Percentiles rank a stretch among this genome's conserved stretches.
These are phyloP conservation scores for Chalciporus sp. DNA, from an alignment of 1,284 basidiomycete genomes.

Conservation along the genomic window DNA sequence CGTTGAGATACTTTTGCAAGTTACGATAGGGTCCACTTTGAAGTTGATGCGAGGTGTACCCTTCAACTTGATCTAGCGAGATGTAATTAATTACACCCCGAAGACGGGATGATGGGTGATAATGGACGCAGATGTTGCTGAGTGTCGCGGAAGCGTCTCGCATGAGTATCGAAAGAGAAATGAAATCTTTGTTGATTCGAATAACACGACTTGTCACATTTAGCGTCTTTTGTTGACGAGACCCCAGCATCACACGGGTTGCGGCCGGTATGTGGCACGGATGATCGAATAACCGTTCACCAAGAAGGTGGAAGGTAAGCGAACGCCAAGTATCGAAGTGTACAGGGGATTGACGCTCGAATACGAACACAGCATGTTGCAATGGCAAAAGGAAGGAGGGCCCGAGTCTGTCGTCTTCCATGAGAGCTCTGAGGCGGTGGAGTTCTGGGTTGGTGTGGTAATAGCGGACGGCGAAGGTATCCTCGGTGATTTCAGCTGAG, in stretches of 20 bases:
- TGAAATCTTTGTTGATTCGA: conserved; percentile 12
- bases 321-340: conserved; percentile 9
- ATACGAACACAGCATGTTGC: conserved; percentile 15
- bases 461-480: conserved; percentile 12
- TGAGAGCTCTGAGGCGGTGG: background rate
- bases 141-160: conserved; percentile 45
- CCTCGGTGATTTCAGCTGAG: conserved; percentile 30
- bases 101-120: no score
- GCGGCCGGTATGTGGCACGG: no score
- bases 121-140: conserved; percentile 2
- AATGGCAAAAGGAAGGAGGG: background rate
- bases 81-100: no score
- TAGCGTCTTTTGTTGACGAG: no score
- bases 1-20: conserved; percentile 40
- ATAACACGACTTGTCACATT: background rate
- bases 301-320: background rate
- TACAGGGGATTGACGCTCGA: conserved; percentile 6
- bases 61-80: conserved; percentile 13
- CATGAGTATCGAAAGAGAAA: conserved; percentile 20
- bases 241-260: no score
- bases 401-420: background rate
- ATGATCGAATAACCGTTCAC: conserved; percentile 30
- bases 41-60: conserved; percentile 36
- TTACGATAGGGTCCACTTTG: conserved; percentile 35
- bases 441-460: background rate